Percentiles rank a stretch among this genome's conserved stretches.
Conservation (phyloP, 257 asterid species). For the Solanum peruvianum region DNA sequence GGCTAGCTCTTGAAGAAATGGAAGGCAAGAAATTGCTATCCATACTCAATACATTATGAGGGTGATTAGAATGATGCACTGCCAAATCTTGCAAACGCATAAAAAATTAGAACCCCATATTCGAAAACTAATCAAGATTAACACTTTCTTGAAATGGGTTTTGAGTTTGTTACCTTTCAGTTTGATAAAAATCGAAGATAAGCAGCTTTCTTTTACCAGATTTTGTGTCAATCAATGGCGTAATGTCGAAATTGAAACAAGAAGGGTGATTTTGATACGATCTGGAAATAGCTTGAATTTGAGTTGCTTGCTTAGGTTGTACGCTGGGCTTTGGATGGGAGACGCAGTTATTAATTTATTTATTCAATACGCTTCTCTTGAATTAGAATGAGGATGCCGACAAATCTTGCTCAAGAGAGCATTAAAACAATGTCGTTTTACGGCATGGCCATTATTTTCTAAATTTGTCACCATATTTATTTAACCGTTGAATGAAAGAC, state of each 20-base stretch:
- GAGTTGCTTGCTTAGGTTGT: not conserved
- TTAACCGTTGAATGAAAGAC: not conserved
- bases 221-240: not conserved
- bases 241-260: not conserved
- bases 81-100: not conserved
- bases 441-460: not conserved
- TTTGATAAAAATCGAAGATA: not conserved
- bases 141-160: not conserved
- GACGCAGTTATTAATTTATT: not conserved
- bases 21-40: slow-evolving; percentile 14
- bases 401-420: not conserved
- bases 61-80: not conserved
- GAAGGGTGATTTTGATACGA: not conserved
- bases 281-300: not conserved
- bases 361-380: not conserved
- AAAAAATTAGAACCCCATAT: not conserved
- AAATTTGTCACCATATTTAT: not conserved
- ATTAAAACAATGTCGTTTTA: not conserved
- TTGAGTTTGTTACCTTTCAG: not conserved
- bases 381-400: not conserved
- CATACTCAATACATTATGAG: slow-evolving; percentile 7
- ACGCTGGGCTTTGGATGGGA: not conserved
- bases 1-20: slow-evolving; percentile 20
- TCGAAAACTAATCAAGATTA: not conserved
- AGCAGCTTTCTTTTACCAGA: not conserved